Percentiles rank a stretch among this genome's conserved stretches.
Conservation (phyloP, 1,284 basidiomycete genomes). For the Lentinula novae-zelandiae region DNA sequence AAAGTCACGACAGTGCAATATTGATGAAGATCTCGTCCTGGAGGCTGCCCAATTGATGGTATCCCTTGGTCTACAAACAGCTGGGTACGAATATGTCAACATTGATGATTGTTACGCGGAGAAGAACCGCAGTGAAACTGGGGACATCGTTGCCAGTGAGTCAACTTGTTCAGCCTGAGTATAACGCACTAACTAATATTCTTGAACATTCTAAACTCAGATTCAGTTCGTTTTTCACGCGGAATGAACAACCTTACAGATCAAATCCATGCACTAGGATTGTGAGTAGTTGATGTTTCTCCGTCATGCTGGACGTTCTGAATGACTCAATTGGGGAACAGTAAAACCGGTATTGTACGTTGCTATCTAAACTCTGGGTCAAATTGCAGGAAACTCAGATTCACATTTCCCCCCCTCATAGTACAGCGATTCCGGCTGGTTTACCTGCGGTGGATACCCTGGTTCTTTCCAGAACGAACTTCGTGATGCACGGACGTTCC, state of each 20-base stretch:
- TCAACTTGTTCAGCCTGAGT: background rate
- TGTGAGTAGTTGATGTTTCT: slow-evolving; percentile 30
- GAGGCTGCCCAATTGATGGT: slow-evolving; percentile 38
- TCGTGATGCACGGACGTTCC: slow-evolving; percentile 40
- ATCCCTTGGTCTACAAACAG: slow-evolving; percentile 45
- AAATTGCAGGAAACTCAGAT: background rate
- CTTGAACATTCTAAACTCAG: slow-evolving; percentile 16
- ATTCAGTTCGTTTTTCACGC: slow-evolving; percentile 32
- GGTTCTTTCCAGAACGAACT: slow-evolving; percentile 49
- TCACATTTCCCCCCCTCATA: slow-evolving; percentile 15
- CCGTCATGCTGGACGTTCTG: background rate
- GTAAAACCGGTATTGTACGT: slow-evolving; percentile 32
- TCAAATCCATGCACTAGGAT: slow-evolving; percentile 40
- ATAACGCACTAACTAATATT: background rate
- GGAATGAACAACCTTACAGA: slow-evolving; percentile 45
- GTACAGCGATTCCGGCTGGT: slow-evolving; percentile 54
- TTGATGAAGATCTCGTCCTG: slow-evolving; percentile 40
- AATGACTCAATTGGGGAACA: slow-evolving; percentile 7
- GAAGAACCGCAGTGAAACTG: slow-evolving; percentile 37
- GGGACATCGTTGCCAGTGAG: slow-evolving; percentile 39
- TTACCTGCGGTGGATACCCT: slow-evolving; percentile 47
- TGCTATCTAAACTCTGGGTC: background rate
- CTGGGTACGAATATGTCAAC: slow-evolving; percentile 48
- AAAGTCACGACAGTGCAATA: slow-evolving; percentile 33
- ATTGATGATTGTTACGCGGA: slow-evolving; percentile 54